These are phyloP conservation scores for Grigorovia transvaalensis DNA, from an alignment of 805 yeast genomes.

Conservation along the genomic window DNA sequence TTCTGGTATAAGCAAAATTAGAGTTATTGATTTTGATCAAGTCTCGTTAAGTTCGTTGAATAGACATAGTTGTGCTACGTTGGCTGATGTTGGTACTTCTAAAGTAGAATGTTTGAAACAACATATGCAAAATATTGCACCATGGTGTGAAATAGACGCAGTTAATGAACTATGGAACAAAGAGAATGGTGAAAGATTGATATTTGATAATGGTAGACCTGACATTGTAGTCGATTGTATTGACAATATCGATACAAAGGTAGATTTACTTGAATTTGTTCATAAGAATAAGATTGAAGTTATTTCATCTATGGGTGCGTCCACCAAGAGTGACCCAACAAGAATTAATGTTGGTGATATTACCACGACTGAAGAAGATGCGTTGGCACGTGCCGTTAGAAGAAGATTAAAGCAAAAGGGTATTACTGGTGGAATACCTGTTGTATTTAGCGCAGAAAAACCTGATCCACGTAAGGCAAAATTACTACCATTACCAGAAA, in stretches of 20 bases:
- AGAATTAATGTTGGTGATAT: slow-evolving; percentile 84
- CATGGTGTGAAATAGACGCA: slow-evolving; percentile 85
- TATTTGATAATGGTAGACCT: slow-evolving; percentile 44
- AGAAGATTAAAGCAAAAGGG: slow-evolving; percentile 75
- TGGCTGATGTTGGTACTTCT: slow-evolving; percentile 83
- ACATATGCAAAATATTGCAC: slow-evolving; percentile 69
- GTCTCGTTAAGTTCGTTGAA: slow-evolving; percentile 85
- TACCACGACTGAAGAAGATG: slow-evolving; percentile 86
- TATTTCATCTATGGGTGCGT: slow-evolving; percentile 93
- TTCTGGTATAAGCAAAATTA: slow-evolving; percentile 72
- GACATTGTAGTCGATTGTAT: slow-evolving; percentile 87
- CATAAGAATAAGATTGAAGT: slow-evolving; percentile 51
- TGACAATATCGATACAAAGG: slow-evolving; percentile 95
- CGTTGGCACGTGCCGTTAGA: slow-evolving; percentile 79
- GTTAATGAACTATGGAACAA: slow-evolving; percentile 67
- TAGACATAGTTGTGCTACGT: slow-evolving; percentile 89
- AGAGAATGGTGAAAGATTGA: slow-evolving; percentile 50
- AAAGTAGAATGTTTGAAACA: slow-evolving; percentile 71
- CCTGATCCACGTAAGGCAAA: slow-evolving; percentile 93
- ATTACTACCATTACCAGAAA: slow-evolving; percentile 74
- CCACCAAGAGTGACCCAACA: slow-evolving; percentile 91
- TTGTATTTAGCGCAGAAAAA: slow-evolving; percentile 87
- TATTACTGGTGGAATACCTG: slow-evolving; percentile 64
- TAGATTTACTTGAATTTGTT: slow-evolving; percentile 73
- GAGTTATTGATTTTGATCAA: slow-evolving; percentile 91